Evolutionary conservation across 371 early-diverging fungal genomes (phyloP).

Genomic region (Circinella minor): DNA sequence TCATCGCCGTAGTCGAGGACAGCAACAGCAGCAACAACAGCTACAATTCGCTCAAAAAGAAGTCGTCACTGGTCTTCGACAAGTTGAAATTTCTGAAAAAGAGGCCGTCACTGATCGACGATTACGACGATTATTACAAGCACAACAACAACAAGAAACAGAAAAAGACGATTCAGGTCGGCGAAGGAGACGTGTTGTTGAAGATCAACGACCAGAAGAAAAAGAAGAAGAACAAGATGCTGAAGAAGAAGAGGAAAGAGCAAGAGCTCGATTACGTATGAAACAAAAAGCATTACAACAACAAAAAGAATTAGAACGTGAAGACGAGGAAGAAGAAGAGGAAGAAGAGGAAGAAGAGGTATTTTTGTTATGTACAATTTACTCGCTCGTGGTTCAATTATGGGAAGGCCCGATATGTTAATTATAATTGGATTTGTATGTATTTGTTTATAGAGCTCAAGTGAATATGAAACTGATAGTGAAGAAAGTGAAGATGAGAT

Average conservation of each 20-base stretch:
- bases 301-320: slow-evolving; percentile 22
- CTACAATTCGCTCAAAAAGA: slow-evolving; percentile 53
- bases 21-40: slow-evolving; percentile 17
- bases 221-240: slow-evolving; percentile 30
- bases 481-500: slow-evolving; percentile 55
- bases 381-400: too few species aligned
- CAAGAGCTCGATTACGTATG: slow-evolving; percentile 46
- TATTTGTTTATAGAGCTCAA: slow-evolving; percentile 46
- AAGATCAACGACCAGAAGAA: slow-evolving; percentile 28
- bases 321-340: slow-evolving; percentile 30
- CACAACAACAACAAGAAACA: slow-evolving; percentile 10
- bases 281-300: slow-evolving; percentile 46
- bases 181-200: slow-evolving; percentile 42
- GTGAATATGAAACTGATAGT: slow-evolving; percentile 69
- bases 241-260: slow-evolving; percentile 44
- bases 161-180: slow-evolving; percentile 30
- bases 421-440: neutral
- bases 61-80: slow-evolving; percentile 48
- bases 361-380: too few species aligned
- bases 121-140: slow-evolving; percentile 46
- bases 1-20: neutral
- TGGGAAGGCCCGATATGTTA: neutral
- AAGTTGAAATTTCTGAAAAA: slow-evolving; percentile 45
- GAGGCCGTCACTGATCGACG: slow-evolving; percentile 51
- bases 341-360: slow-evolving; percentile 42